phyloP scores from a whole-genome alignment of 2,329 filamentous ascomycete genomes.

The Fusarium sp. region DNA sequence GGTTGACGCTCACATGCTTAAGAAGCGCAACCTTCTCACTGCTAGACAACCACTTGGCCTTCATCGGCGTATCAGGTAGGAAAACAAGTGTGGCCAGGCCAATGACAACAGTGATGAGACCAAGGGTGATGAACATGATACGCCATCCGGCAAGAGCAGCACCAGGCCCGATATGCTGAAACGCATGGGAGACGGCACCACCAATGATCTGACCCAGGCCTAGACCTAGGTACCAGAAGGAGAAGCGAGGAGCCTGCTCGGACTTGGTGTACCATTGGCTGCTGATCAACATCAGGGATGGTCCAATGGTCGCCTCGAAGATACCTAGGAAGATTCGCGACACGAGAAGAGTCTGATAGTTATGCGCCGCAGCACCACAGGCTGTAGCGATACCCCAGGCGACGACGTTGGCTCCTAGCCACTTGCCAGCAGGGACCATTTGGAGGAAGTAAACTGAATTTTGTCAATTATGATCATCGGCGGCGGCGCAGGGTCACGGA shows the following conservation, averaged over 20 bases:
- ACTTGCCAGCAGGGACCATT: slow-evolving; percentile 69
- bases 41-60: slow-evolving; percentile 59
- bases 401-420: slow-evolving; percentile 68
- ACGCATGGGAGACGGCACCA: slow-evolving; percentile 71
- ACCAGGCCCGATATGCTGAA: slow-evolving; percentile 65
- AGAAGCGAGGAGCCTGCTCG: slow-evolving; percentile 70
- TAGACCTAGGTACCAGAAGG: slow-evolving; percentile 71
- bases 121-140: slow-evolving; percentile 77
- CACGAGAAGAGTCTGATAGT: slow-evolving; percentile 65
- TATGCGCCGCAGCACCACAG: slow-evolving; percentile 64
- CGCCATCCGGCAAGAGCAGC: slow-evolving; percentile 73
- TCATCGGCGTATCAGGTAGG: slow-evolving; percentile 59
- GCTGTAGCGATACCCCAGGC: slow-evolving; percentile 70
- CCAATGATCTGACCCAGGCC: slow-evolving; percentile 72
- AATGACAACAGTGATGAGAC: slow-evolving; percentile 57
- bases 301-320: slow-evolving; percentile 70
- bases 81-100: slow-evolving; percentile 51
- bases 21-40: slow-evolving; percentile 63
- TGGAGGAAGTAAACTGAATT: slow-evolving; percentile 67
- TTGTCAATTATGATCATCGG: background rate
- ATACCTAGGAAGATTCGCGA: slow-evolving; percentile 69
- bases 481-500: slow-evolving; percentile 43
- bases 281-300: slow-evolving; percentile 70
- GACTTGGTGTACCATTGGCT: slow-evolving; percentile 72
- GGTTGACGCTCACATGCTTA: slow-evolving; percentile 67